Conservation (phyloP, 805 yeast genomes). For the Yamadazyma paraphyllophila region DNA sequence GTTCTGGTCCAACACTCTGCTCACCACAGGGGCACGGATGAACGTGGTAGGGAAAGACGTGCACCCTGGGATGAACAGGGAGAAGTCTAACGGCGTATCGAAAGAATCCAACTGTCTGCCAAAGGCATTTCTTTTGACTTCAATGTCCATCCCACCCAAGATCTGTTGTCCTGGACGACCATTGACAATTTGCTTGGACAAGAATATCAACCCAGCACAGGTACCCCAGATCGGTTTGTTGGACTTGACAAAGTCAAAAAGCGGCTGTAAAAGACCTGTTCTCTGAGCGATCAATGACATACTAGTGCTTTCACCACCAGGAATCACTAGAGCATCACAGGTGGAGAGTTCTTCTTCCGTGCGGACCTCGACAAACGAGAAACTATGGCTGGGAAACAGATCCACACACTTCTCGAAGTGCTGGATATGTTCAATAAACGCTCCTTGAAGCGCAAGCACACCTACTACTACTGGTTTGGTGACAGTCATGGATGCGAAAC, state of each 20-base stretch:
- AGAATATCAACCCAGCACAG: constrained; percentile 76
- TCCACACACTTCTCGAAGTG: constrained; percentile 40
- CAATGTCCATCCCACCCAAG: constrained; percentile 63
- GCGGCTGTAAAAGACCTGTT: constrained; percentile 53
- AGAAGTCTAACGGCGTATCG: constrained; percentile 43
- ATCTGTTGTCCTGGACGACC: constrained; percentile 54
- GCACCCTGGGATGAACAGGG: constrained; percentile 41
- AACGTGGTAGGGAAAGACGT: constrained; percentile 50
- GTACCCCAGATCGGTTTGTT: constrained; percentile 77
- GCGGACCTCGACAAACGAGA: constrained; percentile 48
- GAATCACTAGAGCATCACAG: constrained; percentile 64
- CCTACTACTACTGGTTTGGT: constrained; percentile 44
- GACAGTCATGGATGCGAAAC: constrained; percentile 13
- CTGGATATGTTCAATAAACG: constrained; percentile 65
- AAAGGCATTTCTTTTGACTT: constrained; percentile 70
- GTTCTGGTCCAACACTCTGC: constrained; percentile 13
- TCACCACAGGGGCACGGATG: constrained; percentile 75
- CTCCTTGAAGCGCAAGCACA: constrained; percentile 77
- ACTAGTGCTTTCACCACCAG: constrained; percentile 71
- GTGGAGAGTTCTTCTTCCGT: constrained; percentile 46
- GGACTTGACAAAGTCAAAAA: constrained; percentile 49
- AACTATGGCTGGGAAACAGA: constrained; percentile 16
- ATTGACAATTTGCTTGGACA: constrained; percentile 53
- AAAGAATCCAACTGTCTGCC: constrained; percentile 77
- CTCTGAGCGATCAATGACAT: constrained; percentile 72